These are phyloP conservation scores for Phytophthora agathidicida DNA, from an alignment of 352 stramenopile species.

Conservation along the genomic window DNA sequence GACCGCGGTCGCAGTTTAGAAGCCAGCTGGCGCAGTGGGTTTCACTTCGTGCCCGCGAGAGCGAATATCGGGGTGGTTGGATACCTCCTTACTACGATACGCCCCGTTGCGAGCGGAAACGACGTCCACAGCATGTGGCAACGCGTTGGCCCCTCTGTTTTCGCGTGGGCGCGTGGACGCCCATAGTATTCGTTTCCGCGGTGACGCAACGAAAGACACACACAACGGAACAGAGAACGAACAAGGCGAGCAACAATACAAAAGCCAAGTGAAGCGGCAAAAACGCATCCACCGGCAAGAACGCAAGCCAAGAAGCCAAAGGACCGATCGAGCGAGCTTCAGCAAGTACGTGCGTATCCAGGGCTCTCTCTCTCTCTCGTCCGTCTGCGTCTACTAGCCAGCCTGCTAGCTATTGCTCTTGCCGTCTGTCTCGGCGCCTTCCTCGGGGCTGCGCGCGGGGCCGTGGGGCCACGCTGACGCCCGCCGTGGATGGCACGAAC, in stretches of 20 bases:
- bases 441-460: no score
- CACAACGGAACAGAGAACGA: constrained; percentile 34
- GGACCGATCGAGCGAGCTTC: no score
- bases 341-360: background rate
- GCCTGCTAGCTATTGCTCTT: no score
- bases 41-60: background rate
- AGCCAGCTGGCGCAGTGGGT: background rate
- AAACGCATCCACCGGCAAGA: constrained; percentile 12
- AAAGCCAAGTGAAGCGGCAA: constrained; percentile 23
- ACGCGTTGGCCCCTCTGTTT: background rate
- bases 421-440: no score
- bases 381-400: no score
- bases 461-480: no score
- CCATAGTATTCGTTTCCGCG: background rate
- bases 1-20: constrained; percentile 17
- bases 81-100: background rate
- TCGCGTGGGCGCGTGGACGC: background rate
- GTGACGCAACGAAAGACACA: constrained; percentile 25
- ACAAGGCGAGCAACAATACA: constrained; percentile 39
- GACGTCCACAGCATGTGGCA: no score
- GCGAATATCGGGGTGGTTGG: background rate
- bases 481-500: no score
- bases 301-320: constrained; percentile 9
- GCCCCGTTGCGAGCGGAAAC: no score
- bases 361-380: no score